Conservation (phyloP, 306 rosid species). For the cucumber (Cucumis sativus) region Cucumber_9930_V3 NC_026655.2:7206501-7207000, state of each 20-base stretch:
- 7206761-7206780: slow-evolving; percentile 24
- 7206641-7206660: slow-evolving; percentile 24
- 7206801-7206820: no score
- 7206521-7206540: no score
- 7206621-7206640: slow-evolving; percentile 35
- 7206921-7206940: slow-evolving; percentile 29
- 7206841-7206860: no score
- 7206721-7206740: slow-evolving; percentile 47
- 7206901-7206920: slow-evolving; percentile 30
- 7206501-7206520: no score
- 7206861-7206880: background rate
- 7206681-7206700: slow-evolving; percentile 55
- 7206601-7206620: slow-evolving; percentile 30
- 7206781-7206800: slow-evolving; percentile 26
- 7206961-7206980: slow-evolving; percentile 30
- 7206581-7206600: slow-evolving; percentile 14
- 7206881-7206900: slow-evolving; percentile 25
- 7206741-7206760: slow-evolving; percentile 27
- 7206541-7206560: slow-evolving; percentile 22
- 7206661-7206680: slow-evolving; percentile 26
- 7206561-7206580: slow-evolving; percentile 26
- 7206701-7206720: slow-evolving; percentile 50
- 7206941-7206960: slow-evolving; percentile 18
- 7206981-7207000: slow-evolving; percentile 28
- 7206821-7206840: no score